Conservation (phyloP, 306 rosid species). For the Medicago ruthenica region DNA sequence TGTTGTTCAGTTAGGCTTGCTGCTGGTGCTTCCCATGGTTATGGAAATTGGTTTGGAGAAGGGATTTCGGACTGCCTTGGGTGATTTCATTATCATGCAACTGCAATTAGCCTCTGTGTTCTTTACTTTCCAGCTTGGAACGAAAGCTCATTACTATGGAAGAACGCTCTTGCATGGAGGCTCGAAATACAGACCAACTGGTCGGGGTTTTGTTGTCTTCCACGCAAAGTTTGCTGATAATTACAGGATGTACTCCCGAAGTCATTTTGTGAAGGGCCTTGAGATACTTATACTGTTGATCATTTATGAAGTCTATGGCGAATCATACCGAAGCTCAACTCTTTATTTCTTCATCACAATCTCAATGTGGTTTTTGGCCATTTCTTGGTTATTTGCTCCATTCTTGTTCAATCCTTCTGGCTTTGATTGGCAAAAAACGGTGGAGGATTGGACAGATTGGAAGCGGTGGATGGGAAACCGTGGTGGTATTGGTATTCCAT, state of each 20-base stretch:
- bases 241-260: constrained; percentile 86
- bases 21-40: constrained; percentile 90
- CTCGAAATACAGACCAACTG: constrained; percentile 88
- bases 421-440: constrained; percentile 98
- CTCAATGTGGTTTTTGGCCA: constrained; percentile 92
- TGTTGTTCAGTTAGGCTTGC: constrained; percentile 82
- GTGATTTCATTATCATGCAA: constrained; percentile 93
- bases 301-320: constrained; percentile 73
- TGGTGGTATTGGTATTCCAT: constrained; percentile 86
- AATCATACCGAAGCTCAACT: constrained; percentile 65
- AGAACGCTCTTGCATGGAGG: constrained; percentile 98
- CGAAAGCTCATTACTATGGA: constrained; percentile 93
- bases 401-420: constrained; percentile 91
- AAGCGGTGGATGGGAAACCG: constrained; percentile 99
- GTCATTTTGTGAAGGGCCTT: constrained; percentile 96
- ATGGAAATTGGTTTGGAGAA: constrained; percentile 99
- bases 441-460: constrained; percentile 98
- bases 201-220: constrained; percentile 95
- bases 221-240: constrained; percentile 95
- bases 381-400: constrained; percentile 99
- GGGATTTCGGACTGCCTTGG: constrained; percentile 95
- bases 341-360: constrained; percentile 79
- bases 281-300: constrained; percentile 76
- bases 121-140: constrained; percentile 96
- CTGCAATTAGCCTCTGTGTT: constrained; percentile 96